Percentiles rank a stretch among this genome's conserved stretches.
phyloP scores from a whole-genome alignment of 257 asterid species.

The Henckelia pumila region DNA sequence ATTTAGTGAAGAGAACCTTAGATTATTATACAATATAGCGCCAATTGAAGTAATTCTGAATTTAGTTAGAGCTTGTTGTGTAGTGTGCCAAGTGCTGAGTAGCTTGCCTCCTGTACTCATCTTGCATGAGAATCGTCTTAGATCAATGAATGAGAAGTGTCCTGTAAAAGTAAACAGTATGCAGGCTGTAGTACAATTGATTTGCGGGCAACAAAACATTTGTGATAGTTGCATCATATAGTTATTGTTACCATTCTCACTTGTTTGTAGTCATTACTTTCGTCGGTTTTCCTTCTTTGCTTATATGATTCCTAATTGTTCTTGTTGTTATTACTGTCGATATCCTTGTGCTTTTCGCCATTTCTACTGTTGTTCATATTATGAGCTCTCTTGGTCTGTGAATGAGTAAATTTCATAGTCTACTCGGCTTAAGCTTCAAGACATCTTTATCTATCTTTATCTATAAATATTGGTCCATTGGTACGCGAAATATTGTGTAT shows the following conservation, averaged over 20 bases:
- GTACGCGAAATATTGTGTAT: not conserved
- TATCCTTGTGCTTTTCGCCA: not conserved
- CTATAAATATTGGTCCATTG: not conserved
- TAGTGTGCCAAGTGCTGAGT: not conserved
- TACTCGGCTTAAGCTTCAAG: conserved; percentile 1
- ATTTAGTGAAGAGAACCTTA: not conserved
- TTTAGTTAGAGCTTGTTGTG: conserved; percentile 4
- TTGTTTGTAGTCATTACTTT: too few relatives aligned
- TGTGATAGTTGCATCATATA: too few relatives aligned
- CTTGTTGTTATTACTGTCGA: not conserved
- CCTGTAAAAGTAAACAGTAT: not conserved
- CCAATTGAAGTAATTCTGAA: not conserved
- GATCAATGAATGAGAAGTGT: not conserved
- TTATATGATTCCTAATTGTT: not conserved
- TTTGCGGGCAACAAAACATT: too few relatives aligned
- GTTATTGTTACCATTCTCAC: not conserved
- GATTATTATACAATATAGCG: not conserved
- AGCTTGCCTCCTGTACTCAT: conserved; percentile 10
- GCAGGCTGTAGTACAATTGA: not conserved
- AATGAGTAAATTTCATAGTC: not conserved
- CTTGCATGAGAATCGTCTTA: not conserved
- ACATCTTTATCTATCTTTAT: conserved; percentile 14
- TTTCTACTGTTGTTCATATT: not conserved
- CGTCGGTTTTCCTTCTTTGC: not conserved
- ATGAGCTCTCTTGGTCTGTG: not conserved